Conservation (phyloP, 2,329 filamentous ascomycete species). For the Fusarium sp. region DNA sequence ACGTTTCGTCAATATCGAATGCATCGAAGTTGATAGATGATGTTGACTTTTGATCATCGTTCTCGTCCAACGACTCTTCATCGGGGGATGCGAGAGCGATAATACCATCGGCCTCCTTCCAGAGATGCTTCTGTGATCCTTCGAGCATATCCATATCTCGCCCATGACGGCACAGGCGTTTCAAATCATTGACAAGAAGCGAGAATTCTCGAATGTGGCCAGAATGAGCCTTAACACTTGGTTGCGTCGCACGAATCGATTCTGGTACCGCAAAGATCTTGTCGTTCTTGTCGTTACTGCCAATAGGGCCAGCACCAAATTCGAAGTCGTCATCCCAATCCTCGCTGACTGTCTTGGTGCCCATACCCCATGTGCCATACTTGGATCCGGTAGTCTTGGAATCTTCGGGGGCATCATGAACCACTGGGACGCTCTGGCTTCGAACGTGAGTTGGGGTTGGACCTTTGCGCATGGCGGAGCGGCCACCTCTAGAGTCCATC, state of each 20-base stretch:
- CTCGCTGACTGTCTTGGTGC: slow-evolving; percentile 83
- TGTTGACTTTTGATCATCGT: slow-evolving; percentile 52
- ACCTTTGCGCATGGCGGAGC: slow-evolving; percentile 73
- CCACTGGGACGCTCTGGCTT: slow-evolving; percentile 83
- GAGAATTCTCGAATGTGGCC: slow-evolving; percentile 86
- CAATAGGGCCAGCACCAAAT: slow-evolving; percentile 66
- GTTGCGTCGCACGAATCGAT: slow-evolving; percentile 83
- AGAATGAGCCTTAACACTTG: slow-evolving; percentile 84
- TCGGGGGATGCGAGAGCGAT: slow-evolving; percentile 84
- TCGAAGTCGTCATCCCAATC: slow-evolving; percentile 94
- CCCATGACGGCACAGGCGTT: slow-evolving; percentile 78
- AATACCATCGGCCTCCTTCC: slow-evolving; percentile 87
- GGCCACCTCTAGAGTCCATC: slow-evolving; percentile 76
- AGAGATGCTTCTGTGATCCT: slow-evolving; percentile 70
- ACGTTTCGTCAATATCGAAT: slow-evolving; percentile 57
- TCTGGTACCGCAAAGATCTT: slow-evolving; percentile 67
- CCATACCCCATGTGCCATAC: slow-evolving; percentile 84
- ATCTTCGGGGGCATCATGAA: slow-evolving; percentile 70
- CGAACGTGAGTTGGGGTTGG: slow-evolving; percentile 78
- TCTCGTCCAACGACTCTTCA: slow-evolving; percentile 62
- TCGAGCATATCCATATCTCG: slow-evolving; percentile 73
- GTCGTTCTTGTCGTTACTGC: slow-evolving; percentile 52
- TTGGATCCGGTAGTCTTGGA: slow-evolving; percentile 70
- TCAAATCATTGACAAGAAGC: slow-evolving; percentile 83
- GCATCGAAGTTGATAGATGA: slow-evolving; percentile 56